These are phyloP conservation scores for Ceratonia siliqua DNA, from an alignment of 306 rosid species.

Conservation along the genomic window DNA sequence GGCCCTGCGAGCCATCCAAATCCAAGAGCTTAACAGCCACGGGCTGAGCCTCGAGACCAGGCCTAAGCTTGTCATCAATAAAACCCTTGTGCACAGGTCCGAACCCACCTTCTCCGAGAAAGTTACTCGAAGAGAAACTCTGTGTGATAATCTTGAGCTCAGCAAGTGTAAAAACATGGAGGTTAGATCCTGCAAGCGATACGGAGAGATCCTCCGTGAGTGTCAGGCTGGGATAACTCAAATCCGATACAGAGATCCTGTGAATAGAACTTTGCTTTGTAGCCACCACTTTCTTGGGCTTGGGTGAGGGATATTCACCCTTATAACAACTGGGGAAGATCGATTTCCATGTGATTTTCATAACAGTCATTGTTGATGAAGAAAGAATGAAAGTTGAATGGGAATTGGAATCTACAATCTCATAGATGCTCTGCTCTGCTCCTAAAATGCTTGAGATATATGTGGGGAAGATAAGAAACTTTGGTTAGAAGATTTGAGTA, in stretches of 20 bases:
- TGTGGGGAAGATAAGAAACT: not conserved
- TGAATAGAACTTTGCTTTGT: conserved; percentile 58
- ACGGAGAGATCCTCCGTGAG: conserved; percentile 72
- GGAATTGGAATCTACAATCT: conserved; percentile 22
- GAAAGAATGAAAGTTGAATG: not conserved
- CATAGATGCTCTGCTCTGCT: not conserved
- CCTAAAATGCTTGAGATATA: conserved; percentile 14
- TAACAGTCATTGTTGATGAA: conserved; percentile 40
- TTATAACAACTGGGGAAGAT: conserved; percentile 64
- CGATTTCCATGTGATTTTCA: conserved; percentile 55
- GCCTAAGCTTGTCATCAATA: conserved; percentile 77
- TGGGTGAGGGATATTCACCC: conserved; percentile 40
- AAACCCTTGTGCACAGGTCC: conserved; percentile 95
- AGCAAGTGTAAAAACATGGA: conserved; percentile 60
- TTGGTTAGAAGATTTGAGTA: conserved; percentile 20
- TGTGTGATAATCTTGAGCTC: conserved; percentile 84
- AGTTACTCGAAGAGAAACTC: conserved; percentile 67
- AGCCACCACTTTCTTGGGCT: conserved; percentile 50
- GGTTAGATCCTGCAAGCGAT: conserved; percentile 74
- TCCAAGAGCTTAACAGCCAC: conserved; percentile 89
- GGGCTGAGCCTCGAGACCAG: conserved; percentile 76
- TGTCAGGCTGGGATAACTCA: conserved; percentile 60
- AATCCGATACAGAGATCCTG: conserved; percentile 58
- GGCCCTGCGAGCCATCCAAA: conserved; percentile 90
- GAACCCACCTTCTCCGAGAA: conserved; percentile 89